These are phyloP conservation scores for Mortierella sp. DNA, from an alignment of 371 early-diverging fungal species.

Conservation along the genomic window DNA sequence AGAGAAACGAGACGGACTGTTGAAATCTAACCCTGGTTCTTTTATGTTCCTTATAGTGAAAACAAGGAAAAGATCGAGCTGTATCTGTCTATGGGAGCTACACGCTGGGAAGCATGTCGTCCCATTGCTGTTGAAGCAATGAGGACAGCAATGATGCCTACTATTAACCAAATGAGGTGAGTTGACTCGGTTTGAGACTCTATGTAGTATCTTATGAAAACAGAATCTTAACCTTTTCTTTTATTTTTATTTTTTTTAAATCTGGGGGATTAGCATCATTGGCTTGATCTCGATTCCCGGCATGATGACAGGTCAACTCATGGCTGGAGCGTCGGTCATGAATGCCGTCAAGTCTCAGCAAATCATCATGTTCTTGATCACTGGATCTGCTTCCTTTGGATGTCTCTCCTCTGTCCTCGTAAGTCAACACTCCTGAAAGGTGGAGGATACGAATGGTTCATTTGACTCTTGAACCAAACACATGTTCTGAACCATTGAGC, in stretches of 20 bases:
- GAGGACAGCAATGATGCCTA: slow-evolving; percentile 81
- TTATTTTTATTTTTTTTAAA: background rate
- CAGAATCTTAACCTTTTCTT: background rate
- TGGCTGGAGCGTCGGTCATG: slow-evolving; percentile 83
- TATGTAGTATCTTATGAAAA: background rate
- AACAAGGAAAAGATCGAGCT: slow-evolving; percentile 81
- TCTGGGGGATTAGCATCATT: slow-evolving; percentile 61
- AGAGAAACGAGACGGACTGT: background rate
- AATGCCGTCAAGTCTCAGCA: slow-evolving; percentile 84
- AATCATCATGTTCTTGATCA: slow-evolving; percentile 86
- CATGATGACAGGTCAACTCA: slow-evolving; percentile 91
- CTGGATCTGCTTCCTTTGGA: slow-evolving; percentile 74
- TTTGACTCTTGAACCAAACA: background rate
- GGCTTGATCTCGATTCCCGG: slow-evolving; percentile 92
- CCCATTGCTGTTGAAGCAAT: slow-evolving; percentile 79
- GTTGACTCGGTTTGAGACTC: too few relatives aligned
- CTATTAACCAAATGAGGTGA: slow-evolving; percentile 81
- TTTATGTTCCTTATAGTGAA: slow-evolving; percentile 45
- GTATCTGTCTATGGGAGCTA: slow-evolving; percentile 83
- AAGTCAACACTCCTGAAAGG: slow-evolving; percentile 14
- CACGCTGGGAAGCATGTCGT: slow-evolving; percentile 85
- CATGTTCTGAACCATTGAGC: background rate
- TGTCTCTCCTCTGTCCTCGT: slow-evolving; percentile 70
- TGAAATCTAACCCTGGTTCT: background rate
- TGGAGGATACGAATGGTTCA: background rate